Evolutionary conservation across 495 filamentous ascomycete species (phyloP).

Genomic region (Penicillium bovifimosum): DNA sequence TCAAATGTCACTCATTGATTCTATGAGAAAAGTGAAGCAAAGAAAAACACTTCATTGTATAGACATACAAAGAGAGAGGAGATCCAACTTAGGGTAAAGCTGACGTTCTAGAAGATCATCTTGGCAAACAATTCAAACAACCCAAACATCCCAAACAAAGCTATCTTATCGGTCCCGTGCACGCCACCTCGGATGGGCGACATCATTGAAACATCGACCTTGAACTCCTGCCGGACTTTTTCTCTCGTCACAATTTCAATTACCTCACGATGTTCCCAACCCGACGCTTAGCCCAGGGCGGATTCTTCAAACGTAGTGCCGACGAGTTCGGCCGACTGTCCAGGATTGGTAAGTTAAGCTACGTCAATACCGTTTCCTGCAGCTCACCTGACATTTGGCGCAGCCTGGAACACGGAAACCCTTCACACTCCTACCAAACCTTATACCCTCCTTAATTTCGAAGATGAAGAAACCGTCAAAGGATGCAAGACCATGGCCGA

Average conservation of each 20-base stretch:
- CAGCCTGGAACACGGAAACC: constrained; percentile 47
- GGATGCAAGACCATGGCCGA: constrained; percentile 83
- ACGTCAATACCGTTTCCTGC: background rate
- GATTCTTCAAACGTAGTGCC: constrained; percentile 58
- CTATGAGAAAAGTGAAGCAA: too few relatives aligned
- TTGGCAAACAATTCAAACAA: background rate
- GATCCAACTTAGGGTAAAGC: too few relatives aligned
- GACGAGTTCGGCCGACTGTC: constrained; percentile 60
- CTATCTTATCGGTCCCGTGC: constrained; percentile 1
- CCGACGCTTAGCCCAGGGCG: constrained; percentile 42
- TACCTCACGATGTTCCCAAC: constrained; percentile 42
- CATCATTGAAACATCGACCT: background rate
- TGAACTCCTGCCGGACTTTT: background rate
- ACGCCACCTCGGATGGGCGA: constrained; percentile 8
- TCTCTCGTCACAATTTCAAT: background rate
- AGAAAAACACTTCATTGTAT: too few relatives aligned
- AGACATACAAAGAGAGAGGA: background rate
- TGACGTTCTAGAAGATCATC: too few relatives aligned
- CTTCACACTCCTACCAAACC: constrained; percentile 45
- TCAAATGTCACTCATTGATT: too few relatives aligned
- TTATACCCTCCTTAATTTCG: constrained; percentile 52
- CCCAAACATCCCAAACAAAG: background rate
- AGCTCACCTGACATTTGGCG: constrained; percentile 5
- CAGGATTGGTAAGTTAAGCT: constrained; percentile 45
- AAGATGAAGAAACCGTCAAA: constrained; percentile 53